These are phyloP conservation scores for Monocercomonoides exilis DNA, from an alignment of 78 protist species.

Conservation along the genomic window DNA sequence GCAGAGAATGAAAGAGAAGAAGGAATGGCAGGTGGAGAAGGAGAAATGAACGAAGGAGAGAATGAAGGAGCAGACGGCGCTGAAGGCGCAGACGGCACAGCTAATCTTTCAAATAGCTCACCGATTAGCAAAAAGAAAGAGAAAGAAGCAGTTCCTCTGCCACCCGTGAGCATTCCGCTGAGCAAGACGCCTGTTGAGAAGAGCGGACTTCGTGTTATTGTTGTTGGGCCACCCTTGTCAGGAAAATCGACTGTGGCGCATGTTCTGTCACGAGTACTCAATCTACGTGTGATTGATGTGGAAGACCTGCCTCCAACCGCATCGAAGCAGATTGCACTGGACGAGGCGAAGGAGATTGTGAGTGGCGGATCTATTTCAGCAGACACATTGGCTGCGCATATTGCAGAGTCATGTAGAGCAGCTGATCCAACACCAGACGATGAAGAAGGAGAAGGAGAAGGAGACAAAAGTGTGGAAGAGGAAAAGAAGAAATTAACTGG, in stretches of 20 bases:
- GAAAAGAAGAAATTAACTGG: too few relatives aligned
- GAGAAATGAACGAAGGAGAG: too few relatives aligned
- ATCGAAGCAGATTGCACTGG: neutral
- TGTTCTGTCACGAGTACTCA: neutral
- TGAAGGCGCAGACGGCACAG: too few relatives aligned
- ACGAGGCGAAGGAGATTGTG: neutral
- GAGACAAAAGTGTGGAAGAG: too few relatives aligned
- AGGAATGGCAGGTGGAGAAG: too few relatives aligned
- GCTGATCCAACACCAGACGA: neutral
- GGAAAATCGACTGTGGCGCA: neutral
- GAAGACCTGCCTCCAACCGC: neutral
- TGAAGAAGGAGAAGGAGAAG: too few relatives aligned
- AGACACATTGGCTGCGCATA: neutral
- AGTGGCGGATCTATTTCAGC: neutral
- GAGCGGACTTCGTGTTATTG: neutral
- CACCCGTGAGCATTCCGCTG: too few relatives aligned
- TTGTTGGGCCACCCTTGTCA: neutral
- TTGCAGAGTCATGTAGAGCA: neutral
- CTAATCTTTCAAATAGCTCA: too few relatives aligned
- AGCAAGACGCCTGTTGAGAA: too few relatives aligned
- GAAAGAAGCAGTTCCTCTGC: neutral
- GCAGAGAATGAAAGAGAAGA: neutral
- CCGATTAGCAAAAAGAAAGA: neutral
- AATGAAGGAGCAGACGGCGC: too few relatives aligned
- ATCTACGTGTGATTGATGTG: constrained; percentile 1